Evolutionary conservation across 2,329 filamentous ascomycete species (phyloP).

Genomic region (Juglanconis sp.): DNA sequence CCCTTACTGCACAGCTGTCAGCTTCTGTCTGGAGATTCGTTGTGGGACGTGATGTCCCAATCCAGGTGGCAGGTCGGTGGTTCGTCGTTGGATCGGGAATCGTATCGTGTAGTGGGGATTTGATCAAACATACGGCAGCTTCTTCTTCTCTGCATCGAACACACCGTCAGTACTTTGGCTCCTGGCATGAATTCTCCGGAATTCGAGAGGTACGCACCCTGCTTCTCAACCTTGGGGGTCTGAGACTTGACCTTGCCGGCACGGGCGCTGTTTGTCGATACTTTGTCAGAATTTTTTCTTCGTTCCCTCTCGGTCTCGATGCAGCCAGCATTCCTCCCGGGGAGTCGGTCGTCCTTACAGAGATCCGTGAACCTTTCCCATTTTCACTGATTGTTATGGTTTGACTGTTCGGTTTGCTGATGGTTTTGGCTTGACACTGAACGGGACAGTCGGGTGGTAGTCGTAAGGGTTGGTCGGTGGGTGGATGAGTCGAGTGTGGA

Average conservation of each 20-base stretch:
- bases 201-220: slow-evolving; percentile 14
- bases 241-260: slow-evolving; percentile 91
- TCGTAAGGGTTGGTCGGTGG: slow-evolving; percentile 15
- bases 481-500: slow-evolving; percentile 17
- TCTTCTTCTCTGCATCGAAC: slow-evolving; percentile 19
- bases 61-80: background rate
- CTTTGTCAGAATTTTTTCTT: slow-evolving; percentile 18
- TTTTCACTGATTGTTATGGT: slow-evolving; percentile 41
- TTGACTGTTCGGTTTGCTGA: slow-evolving; percentile 15
- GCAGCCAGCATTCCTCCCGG: background rate
- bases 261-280: slow-evolving; percentile 22
- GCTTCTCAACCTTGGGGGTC: slow-evolving; percentile 64
- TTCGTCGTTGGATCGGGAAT: background rate
- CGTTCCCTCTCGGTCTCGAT: slow-evolving; percentile 39
- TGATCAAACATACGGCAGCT: slow-evolving; percentile 17
- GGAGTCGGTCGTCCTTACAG: slow-evolving; percentile 51
- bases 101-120: background rate
- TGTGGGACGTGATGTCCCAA: background rate
- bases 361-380: slow-evolving; percentile 92
- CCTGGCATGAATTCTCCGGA: too few relatives aligned
- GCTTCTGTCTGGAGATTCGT: background rate
- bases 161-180: slow-evolving; percentile 2
- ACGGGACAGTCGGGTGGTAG: slow-evolving; percentile 5
- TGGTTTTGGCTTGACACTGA: slow-evolving; percentile 10
- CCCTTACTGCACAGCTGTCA: slow-evolving; percentile 57